phyloP scores from a whole-genome alignment of 495 filamentous ascomycete species.

The Durotheca rogersii region DNA sequence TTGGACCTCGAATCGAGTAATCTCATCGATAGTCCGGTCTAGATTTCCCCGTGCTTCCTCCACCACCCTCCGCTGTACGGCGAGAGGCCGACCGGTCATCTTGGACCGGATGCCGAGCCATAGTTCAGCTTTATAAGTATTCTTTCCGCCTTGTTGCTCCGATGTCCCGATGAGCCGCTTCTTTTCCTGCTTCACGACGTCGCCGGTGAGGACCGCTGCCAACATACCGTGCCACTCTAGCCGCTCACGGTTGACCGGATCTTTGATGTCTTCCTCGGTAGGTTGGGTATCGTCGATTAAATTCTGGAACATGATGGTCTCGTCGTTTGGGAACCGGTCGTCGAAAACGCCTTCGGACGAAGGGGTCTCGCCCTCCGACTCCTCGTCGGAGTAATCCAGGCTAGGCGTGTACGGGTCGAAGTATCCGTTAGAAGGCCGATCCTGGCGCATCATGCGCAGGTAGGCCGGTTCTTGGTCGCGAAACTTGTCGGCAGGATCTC shows the following conservation, averaged over 20 bases:
- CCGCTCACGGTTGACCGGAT: conserved; percentile 84
- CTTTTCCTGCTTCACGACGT: conserved; percentile 97
- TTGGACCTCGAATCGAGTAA: conserved; percentile 90
- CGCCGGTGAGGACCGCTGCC: conserved; percentile 89
- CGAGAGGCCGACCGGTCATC: conserved; percentile 76
- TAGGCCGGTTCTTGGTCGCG: conserved; percentile 53
- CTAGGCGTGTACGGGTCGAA: conserved; percentile 70
- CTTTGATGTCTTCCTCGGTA: conserved; percentile 82
- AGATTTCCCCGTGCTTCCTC: conserved; percentile 73
- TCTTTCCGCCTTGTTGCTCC: conserved; percentile 69
- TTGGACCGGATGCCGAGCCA: conserved; percentile 87
- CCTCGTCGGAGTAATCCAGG: conserved; percentile 71
- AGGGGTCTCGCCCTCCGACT: conserved; percentile 81
- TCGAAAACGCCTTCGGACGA: conserved; percentile 79
- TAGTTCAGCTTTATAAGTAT: conserved; percentile 74
- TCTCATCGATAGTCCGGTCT: conserved; percentile 73
- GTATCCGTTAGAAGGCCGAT: conserved; percentile 70
- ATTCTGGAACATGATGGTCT: conserved; percentile 84
- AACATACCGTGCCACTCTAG: conserved; percentile 99
- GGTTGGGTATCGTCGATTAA: conserved; percentile 83
- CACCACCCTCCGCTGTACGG: conserved; percentile 77
- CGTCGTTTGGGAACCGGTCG: conserved; percentile 79
- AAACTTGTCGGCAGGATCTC: conserved; percentile 70
- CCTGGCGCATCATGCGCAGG: conserved; percentile 49
- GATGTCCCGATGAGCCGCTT: conserved; percentile 83